Percentiles rank a stretch among this genome's conserved stretches.
These are phyloP conservation scores for Coemansia sp. DNA, from an alignment of 192 early-diverging fungal genomes.

Conservation along the genomic window DNA sequence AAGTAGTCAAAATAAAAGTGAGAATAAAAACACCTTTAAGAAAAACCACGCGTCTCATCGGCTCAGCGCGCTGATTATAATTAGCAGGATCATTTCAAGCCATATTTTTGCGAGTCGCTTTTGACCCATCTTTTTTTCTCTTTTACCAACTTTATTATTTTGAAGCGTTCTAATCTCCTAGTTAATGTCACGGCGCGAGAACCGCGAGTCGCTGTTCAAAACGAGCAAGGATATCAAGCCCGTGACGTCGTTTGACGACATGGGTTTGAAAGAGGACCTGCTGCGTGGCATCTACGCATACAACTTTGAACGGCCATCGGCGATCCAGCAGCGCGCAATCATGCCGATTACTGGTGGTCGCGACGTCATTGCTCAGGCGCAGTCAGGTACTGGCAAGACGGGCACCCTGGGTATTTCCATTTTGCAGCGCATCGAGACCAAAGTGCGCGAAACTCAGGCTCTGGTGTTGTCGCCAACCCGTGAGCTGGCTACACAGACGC, in stretches of 20 bases:
- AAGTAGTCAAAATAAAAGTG: no score
- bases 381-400: constrained; percentile 98
- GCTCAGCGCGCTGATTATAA: no score
- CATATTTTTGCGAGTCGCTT: no score
- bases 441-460: constrained; percentile 86
- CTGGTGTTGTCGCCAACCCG: constrained; percentile 92
- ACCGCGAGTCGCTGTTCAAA: constrained; percentile 48
- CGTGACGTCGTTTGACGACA: constrained; percentile 88
- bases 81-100: no score
- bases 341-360: constrained; percentile 81
- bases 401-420: constrained; percentile 95
- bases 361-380: constrained; percentile 96
- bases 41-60: no score
- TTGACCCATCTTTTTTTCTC: no score
- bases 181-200: constrained; percentile 9
- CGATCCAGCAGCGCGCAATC: constrained; percentile 98
- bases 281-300: constrained; percentile 97
- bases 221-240: constrained; percentile 85
- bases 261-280: constrained; percentile 96
- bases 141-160: no score
- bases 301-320: constrained; percentile 97
- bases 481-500: constrained; percentile 95
- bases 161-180: no score
- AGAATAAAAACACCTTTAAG: no score
- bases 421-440: constrained; percentile 87